A percentile compares a stretch with the other conserved stretches of the same genome.
Evolutionary conservation across 257 asterid species (phyloP).

Genomic region (Solanum sejunctum): DNA sequence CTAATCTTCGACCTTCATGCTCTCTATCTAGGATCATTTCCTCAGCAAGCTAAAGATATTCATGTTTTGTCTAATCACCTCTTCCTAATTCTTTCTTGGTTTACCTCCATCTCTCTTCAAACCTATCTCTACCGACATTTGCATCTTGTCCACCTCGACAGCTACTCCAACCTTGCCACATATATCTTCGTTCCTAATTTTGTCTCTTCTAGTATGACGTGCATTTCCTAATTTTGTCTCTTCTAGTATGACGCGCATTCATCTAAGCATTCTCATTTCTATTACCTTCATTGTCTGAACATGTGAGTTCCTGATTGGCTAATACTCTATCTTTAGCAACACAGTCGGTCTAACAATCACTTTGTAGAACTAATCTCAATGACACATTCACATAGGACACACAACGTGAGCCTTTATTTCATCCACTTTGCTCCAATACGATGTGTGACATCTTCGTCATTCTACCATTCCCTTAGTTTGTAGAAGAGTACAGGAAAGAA

Average conservation of each 20-base stretch:
- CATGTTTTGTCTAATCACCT: neutral
- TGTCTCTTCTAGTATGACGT: neutral
- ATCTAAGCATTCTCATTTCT: neutral
- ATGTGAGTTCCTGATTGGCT: neutral
- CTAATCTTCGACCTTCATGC: neutral
- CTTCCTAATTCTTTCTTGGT: neutral
- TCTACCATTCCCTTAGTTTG: neutral
- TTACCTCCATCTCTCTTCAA: neutral
- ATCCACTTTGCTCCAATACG: neutral
- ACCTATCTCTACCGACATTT: neutral
- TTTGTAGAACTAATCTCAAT: neutral
- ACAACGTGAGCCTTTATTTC: neutral
- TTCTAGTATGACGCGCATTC: neutral
- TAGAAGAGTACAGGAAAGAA: neutral
- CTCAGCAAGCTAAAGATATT: neutral
- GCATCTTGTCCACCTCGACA: neutral
- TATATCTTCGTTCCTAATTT: neutral
- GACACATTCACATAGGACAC: neutral
- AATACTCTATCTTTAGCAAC: neutral
- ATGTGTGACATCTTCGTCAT: neutral
- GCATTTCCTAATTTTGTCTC: neutral
- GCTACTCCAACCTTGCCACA: neutral
- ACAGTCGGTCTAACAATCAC: neutral
- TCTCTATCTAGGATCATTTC: neutral
- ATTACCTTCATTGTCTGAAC: neutral